These are phyloP conservation scores for Dryadomyces quercivorus DNA, from an alignment of 2,329 filamentous ascomycete genomes.

Conservation along the genomic window DNA sequence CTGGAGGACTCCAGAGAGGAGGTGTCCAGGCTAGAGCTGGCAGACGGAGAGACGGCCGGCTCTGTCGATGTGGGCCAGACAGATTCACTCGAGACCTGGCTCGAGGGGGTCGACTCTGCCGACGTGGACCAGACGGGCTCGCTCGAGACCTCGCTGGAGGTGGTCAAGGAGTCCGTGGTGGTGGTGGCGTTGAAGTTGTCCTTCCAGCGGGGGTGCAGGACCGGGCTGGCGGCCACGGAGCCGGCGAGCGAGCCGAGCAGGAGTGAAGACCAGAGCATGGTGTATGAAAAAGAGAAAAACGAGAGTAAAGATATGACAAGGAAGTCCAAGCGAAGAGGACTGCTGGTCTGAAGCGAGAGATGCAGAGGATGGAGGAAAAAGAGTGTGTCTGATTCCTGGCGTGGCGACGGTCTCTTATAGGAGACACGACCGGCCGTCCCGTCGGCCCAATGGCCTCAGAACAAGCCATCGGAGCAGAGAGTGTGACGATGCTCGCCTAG, in stretches of 20 bases:
- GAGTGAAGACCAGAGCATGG: slow-evolving; percentile 9
- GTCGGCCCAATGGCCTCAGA: neutral
- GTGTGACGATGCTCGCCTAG: neutral
- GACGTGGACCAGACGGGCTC: no score
- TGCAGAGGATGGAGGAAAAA: neutral
- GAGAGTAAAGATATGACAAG: neutral
- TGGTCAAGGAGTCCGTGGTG: neutral
- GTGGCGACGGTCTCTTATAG: neutral
- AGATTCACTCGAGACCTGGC: no score
- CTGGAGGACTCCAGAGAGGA: neutral
- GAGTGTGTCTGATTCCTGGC: neutral
- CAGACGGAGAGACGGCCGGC: no score
- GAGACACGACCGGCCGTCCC: no score
- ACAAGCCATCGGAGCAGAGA: neutral
- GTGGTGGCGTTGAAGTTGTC: neutral
- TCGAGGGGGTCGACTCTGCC: no score
- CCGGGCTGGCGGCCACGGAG: slow-evolving; percentile 6
- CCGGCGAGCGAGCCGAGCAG: slow-evolving; percentile 7
- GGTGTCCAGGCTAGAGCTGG: no score
- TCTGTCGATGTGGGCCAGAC: no score
- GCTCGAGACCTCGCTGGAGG: neutral
- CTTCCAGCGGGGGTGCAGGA: neutral
- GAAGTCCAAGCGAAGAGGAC: no score
- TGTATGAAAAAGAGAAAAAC: neutral
- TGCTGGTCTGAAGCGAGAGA: neutral